Conservation (phyloP, 2,329 filamentous ascomycete genomes). For the Clonostachys sp. region DNA sequence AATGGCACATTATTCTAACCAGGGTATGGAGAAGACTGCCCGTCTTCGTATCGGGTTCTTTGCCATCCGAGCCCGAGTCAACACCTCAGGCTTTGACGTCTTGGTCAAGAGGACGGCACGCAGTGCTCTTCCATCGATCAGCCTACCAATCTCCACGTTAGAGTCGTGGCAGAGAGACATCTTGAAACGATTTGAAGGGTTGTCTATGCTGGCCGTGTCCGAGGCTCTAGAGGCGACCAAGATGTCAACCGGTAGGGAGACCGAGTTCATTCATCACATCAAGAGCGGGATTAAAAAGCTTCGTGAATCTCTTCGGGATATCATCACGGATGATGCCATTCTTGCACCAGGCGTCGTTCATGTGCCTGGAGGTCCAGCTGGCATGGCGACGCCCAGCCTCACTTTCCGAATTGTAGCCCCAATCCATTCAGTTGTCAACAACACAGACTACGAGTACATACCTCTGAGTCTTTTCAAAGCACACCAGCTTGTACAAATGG, state of each 20-base stretch:
- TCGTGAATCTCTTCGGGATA: constrained; percentile 33
- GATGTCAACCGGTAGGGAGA: constrained; percentile 20
- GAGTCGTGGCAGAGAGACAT: constrained; percentile 51
- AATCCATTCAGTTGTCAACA: constrained; percentile 49
- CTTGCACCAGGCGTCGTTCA: constrained; percentile 35
- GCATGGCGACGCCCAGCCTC: constrained; percentile 25
- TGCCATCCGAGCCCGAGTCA: constrained; percentile 46
- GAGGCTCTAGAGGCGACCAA: constrained; percentile 3
- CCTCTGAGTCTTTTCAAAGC: constrained; percentile 62
- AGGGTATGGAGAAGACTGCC: constrained; percentile 32
- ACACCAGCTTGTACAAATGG: constrained; percentile 54
- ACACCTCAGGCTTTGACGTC: constrained; percentile 56
- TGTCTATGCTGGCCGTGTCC: constrained; percentile 26
- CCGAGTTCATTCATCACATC: constrained; percentile 40
- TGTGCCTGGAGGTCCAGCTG: constrained; percentile 27
- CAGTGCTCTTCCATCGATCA: constrained; percentile 56
- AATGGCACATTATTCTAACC: constrained; percentile 56
- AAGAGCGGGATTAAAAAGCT: constrained; percentile 33
- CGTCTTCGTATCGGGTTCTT: constrained; percentile 48
- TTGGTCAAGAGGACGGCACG: constrained; percentile 52
- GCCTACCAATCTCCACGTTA: constrained; percentile 46
- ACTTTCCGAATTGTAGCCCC: constrained; percentile 58
- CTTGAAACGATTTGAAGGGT: constrained; percentile 42
- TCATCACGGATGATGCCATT: constrained; percentile 38
- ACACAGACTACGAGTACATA: constrained; percentile 50